Evolutionary conservation across 768 basidiomycete genomes (phyloP).

Genomic region (Suillus subaureus): DNA sequence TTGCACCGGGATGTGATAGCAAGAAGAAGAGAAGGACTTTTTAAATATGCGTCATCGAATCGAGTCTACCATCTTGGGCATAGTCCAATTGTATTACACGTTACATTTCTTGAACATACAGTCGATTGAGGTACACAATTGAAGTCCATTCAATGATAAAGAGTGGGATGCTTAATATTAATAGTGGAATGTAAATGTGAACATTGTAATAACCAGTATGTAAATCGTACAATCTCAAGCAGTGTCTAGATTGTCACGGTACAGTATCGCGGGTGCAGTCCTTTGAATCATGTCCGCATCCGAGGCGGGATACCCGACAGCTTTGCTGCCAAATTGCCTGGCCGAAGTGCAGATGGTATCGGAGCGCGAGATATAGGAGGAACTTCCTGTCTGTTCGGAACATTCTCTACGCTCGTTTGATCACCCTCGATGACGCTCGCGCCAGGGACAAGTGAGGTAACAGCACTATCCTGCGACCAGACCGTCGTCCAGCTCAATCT

Average conservation of each 20-base stretch:
- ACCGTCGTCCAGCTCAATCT: conserved; percentile 22
- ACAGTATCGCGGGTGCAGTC: not conserved
- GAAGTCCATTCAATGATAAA: not conserved
- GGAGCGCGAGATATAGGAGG: conserved; percentile 4
- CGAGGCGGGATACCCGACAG: not conserved
- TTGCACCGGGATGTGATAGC: conserved; percentile 3
- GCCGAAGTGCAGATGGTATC: conserved; percentile 7
- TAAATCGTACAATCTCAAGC: not conserved
- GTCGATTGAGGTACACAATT: not conserved
- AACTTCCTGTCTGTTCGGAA: conserved; percentile 4
- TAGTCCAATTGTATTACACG: not conserved
- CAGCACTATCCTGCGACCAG: conserved; percentile 44
- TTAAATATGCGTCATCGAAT: not conserved
- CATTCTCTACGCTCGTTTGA: not conserved
- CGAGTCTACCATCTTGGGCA: not conserved
- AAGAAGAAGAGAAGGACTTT: not conserved
- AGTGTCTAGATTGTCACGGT: not conserved
- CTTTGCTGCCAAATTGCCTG: conserved; percentile 7
- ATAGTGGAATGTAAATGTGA: not conserved
- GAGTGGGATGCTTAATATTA: not conserved
- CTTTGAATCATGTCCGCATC: not conserved
- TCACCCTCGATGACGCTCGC: conserved; percentile 4
- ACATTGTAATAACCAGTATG: not conserved
- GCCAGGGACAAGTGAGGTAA: conserved; percentile 26
- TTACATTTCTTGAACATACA: not conserved